Evolutionary conservation across 331 rosid species (phyloP), one percentile per base, ranked within the genome.

Genomic region (Pyrus hybrid): DNA sequence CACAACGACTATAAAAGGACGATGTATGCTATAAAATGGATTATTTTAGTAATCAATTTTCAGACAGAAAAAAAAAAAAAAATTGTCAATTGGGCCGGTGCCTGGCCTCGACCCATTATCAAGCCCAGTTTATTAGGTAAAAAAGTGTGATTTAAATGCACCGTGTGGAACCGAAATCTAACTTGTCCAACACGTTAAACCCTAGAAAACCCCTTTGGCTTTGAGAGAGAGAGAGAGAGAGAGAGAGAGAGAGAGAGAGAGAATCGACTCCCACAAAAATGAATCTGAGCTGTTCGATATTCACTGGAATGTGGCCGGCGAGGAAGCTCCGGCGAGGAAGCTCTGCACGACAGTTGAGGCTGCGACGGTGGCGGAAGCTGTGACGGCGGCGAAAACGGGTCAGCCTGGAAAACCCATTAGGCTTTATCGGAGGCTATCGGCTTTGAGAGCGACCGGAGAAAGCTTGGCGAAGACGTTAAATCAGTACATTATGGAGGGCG

Each of bases 401-500:
- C 67, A n/a, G 23, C 53, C 18, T 22, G 68, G 63, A 12, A 77
- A 73, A 18, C 74, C 56, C 2, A 73, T 58, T 25, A 30, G 69
- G 65, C 92, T 93, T 17, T 90, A 87, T 78, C 83, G 82, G 76
- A 79, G 80, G 79, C 53, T 92, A 56, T 83, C 93, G 78, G 77
- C 82, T 37, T 84, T 90, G 82, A 84, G 84, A 43, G 83, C 79
- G 30, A 83, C 83, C 28, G 90, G 91, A 60, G 87, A 83, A 28
- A 90, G 83, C 87, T 90, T 89, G 70, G 67, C 72, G 25, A 76
- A 77, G 80, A 89, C 89, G 58, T 61, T 94, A 70, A 86, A 88
- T 69, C 77, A 84, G 84, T 86, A 85, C 73, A 61, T 92, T 47
- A 76, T 76, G 85, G 86, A 89, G 75, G 96, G 93, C n/a, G n/a